These are phyloP conservation scores for Fistulinella prunicolor DNA, from an alignment of 768 basidiomycete genomes.

Conservation along the genomic window DNA sequence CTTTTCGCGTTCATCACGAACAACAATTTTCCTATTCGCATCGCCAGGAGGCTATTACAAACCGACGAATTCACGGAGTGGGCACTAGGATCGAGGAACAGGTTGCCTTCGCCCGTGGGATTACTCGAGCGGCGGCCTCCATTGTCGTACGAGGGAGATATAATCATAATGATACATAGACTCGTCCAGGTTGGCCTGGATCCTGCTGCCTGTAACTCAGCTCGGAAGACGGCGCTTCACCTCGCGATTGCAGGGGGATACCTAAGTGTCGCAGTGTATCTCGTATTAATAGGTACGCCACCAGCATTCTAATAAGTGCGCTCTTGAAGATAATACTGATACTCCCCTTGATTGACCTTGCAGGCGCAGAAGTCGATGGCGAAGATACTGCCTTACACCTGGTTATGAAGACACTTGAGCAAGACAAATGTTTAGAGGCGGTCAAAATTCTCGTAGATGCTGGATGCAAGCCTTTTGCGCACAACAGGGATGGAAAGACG, in stretches of 20 bases:
- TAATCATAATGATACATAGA: conserved; percentile 6
- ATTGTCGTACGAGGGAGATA: conserved; percentile 3
- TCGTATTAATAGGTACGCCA: background rate
- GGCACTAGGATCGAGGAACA: conserved; percentile 1
- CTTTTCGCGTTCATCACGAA: background rate
- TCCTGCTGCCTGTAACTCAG: background rate
- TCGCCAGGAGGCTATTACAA: conserved; percentile 3
- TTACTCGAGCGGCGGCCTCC: conserved; percentile 3
- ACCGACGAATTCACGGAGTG: conserved; percentile 9
- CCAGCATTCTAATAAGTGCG: background rate
- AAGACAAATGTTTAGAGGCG: background rate
- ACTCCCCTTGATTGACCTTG: background rate
- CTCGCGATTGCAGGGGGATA: conserved; percentile 4
- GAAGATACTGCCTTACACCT: background rate
- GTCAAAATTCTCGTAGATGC: background rate
- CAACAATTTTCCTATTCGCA: conserved; percentile 1
- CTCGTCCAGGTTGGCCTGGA: conserved; percentile 4
- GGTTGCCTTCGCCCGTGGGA: background rate
- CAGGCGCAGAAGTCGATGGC: background rate
- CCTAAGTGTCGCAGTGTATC: background rate
- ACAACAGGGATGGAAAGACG: background rate
- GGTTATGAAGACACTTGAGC: background rate
- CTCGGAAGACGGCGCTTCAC: background rate
- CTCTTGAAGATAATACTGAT: background rate
- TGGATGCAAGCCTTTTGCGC: background rate